These are phyloP conservation scores for Heliamphora exappendiculata DNA, from an alignment of 148 eudicot genomes.

Conservation along the genomic window DNA sequence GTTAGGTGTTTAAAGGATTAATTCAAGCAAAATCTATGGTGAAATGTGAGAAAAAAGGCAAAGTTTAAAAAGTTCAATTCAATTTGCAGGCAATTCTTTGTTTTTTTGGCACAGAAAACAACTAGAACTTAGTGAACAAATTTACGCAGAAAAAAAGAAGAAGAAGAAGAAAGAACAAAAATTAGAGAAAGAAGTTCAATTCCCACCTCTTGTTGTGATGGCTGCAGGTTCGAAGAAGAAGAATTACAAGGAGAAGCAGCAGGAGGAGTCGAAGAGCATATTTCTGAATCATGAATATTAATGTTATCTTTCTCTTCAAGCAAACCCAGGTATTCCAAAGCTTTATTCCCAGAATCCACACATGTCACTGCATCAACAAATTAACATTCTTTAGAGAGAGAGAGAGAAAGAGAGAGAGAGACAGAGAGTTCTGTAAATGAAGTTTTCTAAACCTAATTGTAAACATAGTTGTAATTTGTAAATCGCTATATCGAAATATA, in stretches of 20 bases:
- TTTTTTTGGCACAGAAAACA: neutral
- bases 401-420: neutral
- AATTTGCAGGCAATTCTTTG: neutral
- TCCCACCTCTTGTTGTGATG: conserved; percentile 13
- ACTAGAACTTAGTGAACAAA: neutral
- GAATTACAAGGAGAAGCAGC: neutral
- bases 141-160: no score
- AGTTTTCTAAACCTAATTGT: no score
- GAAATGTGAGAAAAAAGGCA: neutral
- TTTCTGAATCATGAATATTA: neutral
- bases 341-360: conserved; percentile 58
- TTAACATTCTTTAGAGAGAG: neutral
- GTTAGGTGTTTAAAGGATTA: neutral
- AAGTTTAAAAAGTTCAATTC: neutral
- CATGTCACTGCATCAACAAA: conserved; percentile 38
- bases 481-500: neutral
- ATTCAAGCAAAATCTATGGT: neutral
- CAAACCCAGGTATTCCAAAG: conserved; percentile 50
- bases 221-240: neutral
- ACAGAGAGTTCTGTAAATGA: no score
- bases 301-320: conserved; percentile 12
- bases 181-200: neutral
- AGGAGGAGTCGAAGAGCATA: conserved; percentile 5
- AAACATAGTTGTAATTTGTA: no score
- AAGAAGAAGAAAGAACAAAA: neutral